Conservation (phyloP, 2,329 filamentous ascomycete species). For the Aureobasidium sp. region DNA sequence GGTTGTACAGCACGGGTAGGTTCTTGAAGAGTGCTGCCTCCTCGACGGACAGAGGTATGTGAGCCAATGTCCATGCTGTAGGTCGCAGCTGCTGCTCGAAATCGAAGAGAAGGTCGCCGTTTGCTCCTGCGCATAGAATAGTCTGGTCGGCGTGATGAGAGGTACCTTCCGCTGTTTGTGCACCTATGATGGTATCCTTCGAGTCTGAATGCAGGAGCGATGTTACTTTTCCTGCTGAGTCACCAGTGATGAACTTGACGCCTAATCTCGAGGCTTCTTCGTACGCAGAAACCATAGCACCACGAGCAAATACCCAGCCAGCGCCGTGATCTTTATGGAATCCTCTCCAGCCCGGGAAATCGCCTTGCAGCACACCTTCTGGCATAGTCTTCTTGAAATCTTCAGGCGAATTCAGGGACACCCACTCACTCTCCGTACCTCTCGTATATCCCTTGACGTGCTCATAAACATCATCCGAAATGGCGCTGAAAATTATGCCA, state of each 20-base stretch:
- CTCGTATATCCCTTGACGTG: conserved; percentile 28
- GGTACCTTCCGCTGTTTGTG: conserved; percentile 33
- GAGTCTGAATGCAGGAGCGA: conserved; percentile 28
- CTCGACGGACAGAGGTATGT: conserved; percentile 39
- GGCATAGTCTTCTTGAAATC: conserved; percentile 45
- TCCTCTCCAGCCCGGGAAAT: conserved; percentile 43
- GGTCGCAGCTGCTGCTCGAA: conserved; percentile 45
- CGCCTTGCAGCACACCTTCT: conserved; percentile 40
- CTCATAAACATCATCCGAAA: conserved; percentile 30
- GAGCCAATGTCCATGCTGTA: conserved; percentile 46
- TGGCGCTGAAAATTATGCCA: conserved; percentile 39
- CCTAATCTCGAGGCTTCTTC: conserved; percentile 38
- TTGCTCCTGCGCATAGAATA: conserved; percentile 44
- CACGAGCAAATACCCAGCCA: conserved; percentile 47
- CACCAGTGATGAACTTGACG: conserved; percentile 39
- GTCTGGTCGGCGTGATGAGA: conserved; percentile 35
- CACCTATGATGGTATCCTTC: conserved; percentile 32
- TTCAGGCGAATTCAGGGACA: conserved; percentile 31
- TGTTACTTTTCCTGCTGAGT: conserved; percentile 29
- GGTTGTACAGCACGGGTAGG: conserved; percentile 41
- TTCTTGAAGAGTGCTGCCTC: conserved; percentile 39
- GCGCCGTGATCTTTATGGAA: conserved; percentile 37
- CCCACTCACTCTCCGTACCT: conserved; percentile 21
- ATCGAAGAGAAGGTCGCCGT: conserved; percentile 39
- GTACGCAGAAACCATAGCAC: conserved; percentile 38